A percentile compares a stretch with the other conserved stretches of the same genome.
Conservation (phyloP, 208 protist species). For the Leptomonas seymouri region DNA sequence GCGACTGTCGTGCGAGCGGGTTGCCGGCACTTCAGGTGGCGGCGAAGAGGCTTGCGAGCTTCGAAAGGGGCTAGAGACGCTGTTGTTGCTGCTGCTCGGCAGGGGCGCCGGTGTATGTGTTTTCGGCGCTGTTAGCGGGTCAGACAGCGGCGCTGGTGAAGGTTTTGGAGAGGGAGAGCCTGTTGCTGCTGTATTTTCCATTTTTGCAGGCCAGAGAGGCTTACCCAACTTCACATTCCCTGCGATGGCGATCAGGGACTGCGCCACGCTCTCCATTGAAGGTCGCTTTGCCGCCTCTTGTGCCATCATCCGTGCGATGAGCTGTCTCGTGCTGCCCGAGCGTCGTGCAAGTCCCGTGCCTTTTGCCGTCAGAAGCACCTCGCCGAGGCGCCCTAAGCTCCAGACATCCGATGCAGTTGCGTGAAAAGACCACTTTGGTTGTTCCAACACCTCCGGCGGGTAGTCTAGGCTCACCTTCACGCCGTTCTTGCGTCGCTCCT, state of each 20-base stretch:
- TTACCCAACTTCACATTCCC: slow-evolving; percentile 26
- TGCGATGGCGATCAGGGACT: slow-evolving; percentile 31
- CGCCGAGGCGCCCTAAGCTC: slow-evolving; percentile 61
- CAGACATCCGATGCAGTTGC: slow-evolving; percentile 69
- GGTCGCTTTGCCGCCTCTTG: slow-evolving; percentile 35
- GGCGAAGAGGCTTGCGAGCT: slow-evolving; percentile 7
- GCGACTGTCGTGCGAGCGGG: slow-evolving; percentile 13
- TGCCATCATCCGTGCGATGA: slow-evolving; percentile 65
- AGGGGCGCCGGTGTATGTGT: background rate
- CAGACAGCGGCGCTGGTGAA: background rate
- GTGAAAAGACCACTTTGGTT: slow-evolving; percentile 43
- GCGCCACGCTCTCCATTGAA: slow-evolving; percentile 39
- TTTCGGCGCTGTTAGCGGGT: background rate
- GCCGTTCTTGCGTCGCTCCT: slow-evolving; percentile 50
- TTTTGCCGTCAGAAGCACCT: slow-evolving; percentile 55
- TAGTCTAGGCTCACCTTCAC: slow-evolving; percentile 65
- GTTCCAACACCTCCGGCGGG: slow-evolving; percentile 64
- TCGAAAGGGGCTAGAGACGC: background rate
- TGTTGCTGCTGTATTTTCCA: background rate
- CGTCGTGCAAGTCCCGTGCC: slow-evolving; percentile 37
- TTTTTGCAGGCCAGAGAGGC: slow-evolving; percentile 18
- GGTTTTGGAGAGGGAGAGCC: background rate
- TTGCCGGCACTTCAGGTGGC: slow-evolving; percentile 10
- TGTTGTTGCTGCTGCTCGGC: slow-evolving; percentile 12
- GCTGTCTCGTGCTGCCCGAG: slow-evolving; percentile 38